phyloP scores from a whole-genome alignment of 164 flowering plant genomes.

The Saururus chinensis region DNA sequence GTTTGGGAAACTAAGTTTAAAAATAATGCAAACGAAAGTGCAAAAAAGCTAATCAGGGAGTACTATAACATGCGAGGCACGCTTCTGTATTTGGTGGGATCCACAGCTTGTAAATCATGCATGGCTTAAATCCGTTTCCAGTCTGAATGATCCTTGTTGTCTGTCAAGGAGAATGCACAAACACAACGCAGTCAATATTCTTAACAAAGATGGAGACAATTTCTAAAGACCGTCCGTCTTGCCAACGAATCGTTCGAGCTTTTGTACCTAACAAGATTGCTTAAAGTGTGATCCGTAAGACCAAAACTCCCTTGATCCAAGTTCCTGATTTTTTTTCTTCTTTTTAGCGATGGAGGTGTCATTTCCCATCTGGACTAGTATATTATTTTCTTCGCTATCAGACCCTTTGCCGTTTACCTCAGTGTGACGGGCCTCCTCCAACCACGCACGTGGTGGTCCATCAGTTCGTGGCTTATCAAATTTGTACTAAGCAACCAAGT shows the following conservation, averaged over 20 bases:
- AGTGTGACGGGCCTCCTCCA: background rate
- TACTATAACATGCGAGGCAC: background rate
- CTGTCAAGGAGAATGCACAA: background rate
- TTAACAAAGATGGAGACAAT: background rate
- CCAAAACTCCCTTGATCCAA: background rate
- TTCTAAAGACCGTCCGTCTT: background rate
- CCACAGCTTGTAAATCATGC: background rate
- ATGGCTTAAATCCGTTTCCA: background rate
- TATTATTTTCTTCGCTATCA: background rate
- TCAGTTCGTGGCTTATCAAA: background rate
- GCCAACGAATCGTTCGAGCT: background rate
- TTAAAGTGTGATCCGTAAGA: background rate
- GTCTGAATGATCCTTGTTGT: background rate
- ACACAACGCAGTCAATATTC: background rate
- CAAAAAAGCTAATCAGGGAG: too few relatives aligned
- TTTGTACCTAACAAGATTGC: conserved; percentile 1
- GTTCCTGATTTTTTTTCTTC: background rate
- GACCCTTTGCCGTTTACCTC: too few relatives aligned
- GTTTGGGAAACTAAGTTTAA: background rate
- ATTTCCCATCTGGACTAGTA: background rate
- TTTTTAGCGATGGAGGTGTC: background rate
- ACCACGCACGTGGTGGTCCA: background rate
- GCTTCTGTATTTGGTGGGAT: background rate
- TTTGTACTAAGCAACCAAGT: background rate
- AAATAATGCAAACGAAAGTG: background rate